A percentile compares a stretch with the other conserved stretches of the same genome.
phyloP scores from a whole-genome alignment of 2,329 filamentous ascomycete species.

The Rachicladosporium sp. region DNA sequence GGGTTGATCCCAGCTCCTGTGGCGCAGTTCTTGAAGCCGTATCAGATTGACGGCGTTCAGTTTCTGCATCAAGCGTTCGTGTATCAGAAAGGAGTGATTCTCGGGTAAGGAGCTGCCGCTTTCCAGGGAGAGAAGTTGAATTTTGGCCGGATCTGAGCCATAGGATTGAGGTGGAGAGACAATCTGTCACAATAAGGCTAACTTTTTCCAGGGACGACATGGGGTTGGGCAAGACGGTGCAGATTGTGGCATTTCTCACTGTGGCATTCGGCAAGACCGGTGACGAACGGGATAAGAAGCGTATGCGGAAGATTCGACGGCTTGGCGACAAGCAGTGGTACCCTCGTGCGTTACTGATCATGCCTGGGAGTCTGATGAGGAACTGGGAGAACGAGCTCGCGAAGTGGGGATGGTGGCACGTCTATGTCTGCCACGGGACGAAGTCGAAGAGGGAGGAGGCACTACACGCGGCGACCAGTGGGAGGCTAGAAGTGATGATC shows the following conservation, averaged over 20 bases:
- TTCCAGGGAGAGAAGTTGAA: no score
- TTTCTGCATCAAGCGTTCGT: slow-evolving; percentile 86
- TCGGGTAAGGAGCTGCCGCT: slow-evolving; percentile 39
- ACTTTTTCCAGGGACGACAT: slow-evolving; percentile 57
- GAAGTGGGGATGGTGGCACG: slow-evolving; percentile 93
- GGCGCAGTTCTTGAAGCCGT: slow-evolving; percentile 82
- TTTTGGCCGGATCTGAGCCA: no score
- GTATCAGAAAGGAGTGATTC: slow-evolving; percentile 77
- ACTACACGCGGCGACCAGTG: slow-evolving; percentile 51
- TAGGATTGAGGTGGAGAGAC: no score
- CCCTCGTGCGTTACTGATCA: slow-evolving; percentile 71
- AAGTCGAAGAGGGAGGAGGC: slow-evolving; percentile 38
- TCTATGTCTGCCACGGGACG: slow-evolving; percentile 66
- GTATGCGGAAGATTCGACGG: slow-evolving; percentile 75
- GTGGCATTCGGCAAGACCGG: slow-evolving; percentile 90
- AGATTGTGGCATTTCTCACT: slow-evolving; percentile 84
- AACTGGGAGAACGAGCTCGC: slow-evolving; percentile 84
- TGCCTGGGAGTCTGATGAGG: slow-evolving; percentile 72
- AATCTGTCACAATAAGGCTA: no score
- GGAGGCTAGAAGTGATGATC: slow-evolving; percentile 78
- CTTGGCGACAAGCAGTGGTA: slow-evolving; percentile 55
- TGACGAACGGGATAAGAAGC: slow-evolving; percentile 71
- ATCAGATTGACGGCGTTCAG: slow-evolving; percentile 72
- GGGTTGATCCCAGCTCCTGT: slow-evolving; percentile 80
- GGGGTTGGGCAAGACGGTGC: slow-evolving; percentile 93